Evolutionary conservation across 164 flowering plant genomes (phyloP).

Genomic region (Santalum album): DNA sequence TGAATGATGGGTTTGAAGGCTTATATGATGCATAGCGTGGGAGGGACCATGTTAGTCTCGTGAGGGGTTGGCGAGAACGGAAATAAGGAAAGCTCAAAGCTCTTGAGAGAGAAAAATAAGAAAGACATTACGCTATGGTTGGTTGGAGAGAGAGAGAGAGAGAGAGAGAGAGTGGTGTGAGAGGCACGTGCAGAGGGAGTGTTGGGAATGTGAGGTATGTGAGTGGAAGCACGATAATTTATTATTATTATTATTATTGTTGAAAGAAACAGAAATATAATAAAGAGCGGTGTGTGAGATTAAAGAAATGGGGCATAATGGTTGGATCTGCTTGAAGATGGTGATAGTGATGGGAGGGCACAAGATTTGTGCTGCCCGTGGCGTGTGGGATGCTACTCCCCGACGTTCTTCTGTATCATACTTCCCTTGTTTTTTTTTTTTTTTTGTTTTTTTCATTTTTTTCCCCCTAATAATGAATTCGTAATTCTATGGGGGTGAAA

Average conservation of each 20-base stretch:
- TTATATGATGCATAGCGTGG: conserved; percentile 4
- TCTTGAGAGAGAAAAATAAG: conserved; percentile 7
- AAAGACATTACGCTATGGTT: conserved; percentile 28
- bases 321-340: conserved; percentile 6
- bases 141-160: conserved; percentile 15
- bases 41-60: conserved; percentile 53
- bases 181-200: conserved; percentile 45
- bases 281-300: background rate
- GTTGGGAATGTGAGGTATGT: conserved; percentile 1
- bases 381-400: conserved; percentile 47
- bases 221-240: background rate
- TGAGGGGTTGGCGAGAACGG: conserved; percentile 43
- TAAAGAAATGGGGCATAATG: background rate
- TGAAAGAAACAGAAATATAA: no score
- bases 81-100: conserved; percentile 24
- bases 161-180: conserved; percentile 18
- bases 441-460: no score
- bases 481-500: no score
- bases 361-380: conserved; percentile 67
- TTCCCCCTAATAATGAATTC: no score
- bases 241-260: no score
- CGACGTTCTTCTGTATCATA: no score
- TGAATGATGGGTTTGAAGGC: conserved; percentile 19
- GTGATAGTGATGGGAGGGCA: conserved; percentile 30
- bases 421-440: no score